Evolutionary conservation across 495 filamentous ascomycete species (phyloP).

Genomic region (Jackrogersella minutella): DNA sequence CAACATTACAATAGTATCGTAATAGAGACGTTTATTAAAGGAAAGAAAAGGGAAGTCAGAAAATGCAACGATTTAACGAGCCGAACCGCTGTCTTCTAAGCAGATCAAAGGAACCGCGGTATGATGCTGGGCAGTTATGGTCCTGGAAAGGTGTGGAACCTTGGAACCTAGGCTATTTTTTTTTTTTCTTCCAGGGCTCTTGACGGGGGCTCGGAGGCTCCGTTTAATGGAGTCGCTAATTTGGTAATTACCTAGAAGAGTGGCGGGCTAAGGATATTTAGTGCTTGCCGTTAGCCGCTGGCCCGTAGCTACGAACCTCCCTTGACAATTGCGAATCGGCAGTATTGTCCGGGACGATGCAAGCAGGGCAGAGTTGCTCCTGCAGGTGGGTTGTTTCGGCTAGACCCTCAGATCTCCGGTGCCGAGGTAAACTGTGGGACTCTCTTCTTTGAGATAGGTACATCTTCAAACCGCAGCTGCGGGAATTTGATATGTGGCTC

Average conservation of each 20-base stretch:
- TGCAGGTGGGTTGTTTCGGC: slow-evolving; percentile 24
- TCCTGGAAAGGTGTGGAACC: slow-evolving; percentile 3
- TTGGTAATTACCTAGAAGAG: neutral
- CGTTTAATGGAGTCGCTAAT: neutral
- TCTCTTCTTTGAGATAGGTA: neutral
- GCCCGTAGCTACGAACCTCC: slow-evolving; percentile 4
- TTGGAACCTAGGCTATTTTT: slow-evolving; percentile 41
- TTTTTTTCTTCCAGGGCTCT: no score
- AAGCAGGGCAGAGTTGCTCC: neutral
- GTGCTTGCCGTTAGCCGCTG: slow-evolving; percentile 29
- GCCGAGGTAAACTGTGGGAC: slow-evolving; percentile 42
- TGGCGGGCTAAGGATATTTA: no score
- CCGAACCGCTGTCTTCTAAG: neutral
- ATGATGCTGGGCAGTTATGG: slow-evolving; percentile 21
- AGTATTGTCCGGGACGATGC: slow-evolving; percentile 14
- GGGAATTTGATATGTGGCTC: no score
- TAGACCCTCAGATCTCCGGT: slow-evolving; percentile 30
- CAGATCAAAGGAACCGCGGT: slow-evolving; percentile 41
- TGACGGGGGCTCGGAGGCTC: slow-evolving; percentile 13
- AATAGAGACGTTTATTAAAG: slow-evolving; percentile 13
- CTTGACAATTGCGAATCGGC: slow-evolving; percentile 16
- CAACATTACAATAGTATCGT: slow-evolving; percentile 53
- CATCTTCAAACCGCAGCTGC: slow-evolving; percentile 11
- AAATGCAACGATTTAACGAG: slow-evolving; percentile 3
- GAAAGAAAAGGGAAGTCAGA: slow-evolving; percentile 21